Conservation (phyloP, 768 basidiomycete species). For the Zangia roseola region DNA sequence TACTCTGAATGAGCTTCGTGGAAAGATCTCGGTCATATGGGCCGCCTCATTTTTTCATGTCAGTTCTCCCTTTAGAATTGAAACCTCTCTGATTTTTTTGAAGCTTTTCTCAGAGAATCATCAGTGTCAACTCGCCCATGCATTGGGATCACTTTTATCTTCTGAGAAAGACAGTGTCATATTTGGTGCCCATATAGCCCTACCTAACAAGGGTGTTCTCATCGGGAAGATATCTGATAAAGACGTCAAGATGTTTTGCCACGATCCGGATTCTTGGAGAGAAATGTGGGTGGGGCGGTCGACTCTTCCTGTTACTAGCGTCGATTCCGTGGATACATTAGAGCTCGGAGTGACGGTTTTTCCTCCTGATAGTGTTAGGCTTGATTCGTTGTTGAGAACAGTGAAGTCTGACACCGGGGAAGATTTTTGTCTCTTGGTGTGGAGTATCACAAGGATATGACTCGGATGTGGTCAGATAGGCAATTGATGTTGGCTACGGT, state of each 20-base stretch:
- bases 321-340: too few species aligned
- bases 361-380: slow-evolving; percentile 30
- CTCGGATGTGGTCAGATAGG: too few species aligned
- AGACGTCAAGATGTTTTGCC: slow-evolving; percentile 19
- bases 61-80: slow-evolving; percentile 18
- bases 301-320: too few species aligned
- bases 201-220: slow-evolving; percentile 10
- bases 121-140: slow-evolving; percentile 25
- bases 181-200: slow-evolving; percentile 29
- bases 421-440: slow-evolving; percentile 10
- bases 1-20: slow-evolving; percentile 46
- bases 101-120: slow-evolving; percentile 27
- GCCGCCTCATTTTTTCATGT: slow-evolving; percentile 47
- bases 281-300: slow-evolving; percentile 23
- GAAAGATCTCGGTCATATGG: slow-evolving; percentile 49
- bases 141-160: slow-evolving; percentile 28
- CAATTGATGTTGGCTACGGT: too few species aligned
- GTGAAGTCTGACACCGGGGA: neutral
- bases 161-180: slow-evolving; percentile 27
- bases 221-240: neutral
- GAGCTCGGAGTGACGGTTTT: slow-evolving; percentile 19
- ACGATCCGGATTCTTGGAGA: slow-evolving; percentile 28
- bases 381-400: slow-evolving; percentile 23
- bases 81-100: neutral
- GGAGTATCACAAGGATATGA: slow-evolving; percentile 20